These are phyloP conservation scores for Rhodotorula sp. DNA, from an alignment of 1,284 basidiomycete species.

Conservation along the genomic window DNA sequence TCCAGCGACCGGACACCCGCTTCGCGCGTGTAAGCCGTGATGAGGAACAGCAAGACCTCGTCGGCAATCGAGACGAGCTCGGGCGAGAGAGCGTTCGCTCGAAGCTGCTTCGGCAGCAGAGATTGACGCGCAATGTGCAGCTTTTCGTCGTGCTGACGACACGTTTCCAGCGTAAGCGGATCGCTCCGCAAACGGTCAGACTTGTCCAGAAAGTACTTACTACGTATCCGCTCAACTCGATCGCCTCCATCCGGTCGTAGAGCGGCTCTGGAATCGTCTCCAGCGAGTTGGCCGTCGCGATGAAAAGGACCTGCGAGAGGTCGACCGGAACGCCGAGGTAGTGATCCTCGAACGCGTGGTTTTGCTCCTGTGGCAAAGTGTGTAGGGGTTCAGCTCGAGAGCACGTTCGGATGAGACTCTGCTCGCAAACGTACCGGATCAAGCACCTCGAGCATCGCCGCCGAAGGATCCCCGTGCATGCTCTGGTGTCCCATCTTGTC, in stretches of 20 bases:
- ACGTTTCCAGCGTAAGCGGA: conserved; percentile 67
- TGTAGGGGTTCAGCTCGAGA: conserved; percentile 25
- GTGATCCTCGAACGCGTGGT: conserved; percentile 52
- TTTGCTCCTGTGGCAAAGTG: conserved; percentile 47
- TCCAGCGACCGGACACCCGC: conserved; percentile 91
- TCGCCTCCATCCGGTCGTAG: conserved; percentile 52
- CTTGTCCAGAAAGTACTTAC: conserved; percentile 3
- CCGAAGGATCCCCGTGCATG: conserved; percentile 52
- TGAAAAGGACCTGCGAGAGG: conserved; percentile 49
- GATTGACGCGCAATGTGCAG: conserved; percentile 54
- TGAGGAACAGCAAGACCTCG: conserved; percentile 66
- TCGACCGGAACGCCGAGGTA: conserved; percentile 47
- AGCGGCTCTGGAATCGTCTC: conserved; percentile 52
- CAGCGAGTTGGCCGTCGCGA: conserved; percentile 53
- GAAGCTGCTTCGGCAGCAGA: conserved; percentile 78
- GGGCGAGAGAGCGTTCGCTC: conserved; percentile 62
- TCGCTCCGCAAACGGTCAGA: conserved; percentile 10
- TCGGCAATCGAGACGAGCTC: conserved; percentile 63
- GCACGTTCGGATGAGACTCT: not conserved
- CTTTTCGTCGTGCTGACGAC: conserved; percentile 55
- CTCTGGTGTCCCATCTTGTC: conserved; percentile 51
- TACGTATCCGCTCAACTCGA: conserved; percentile 51
- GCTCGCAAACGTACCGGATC: conserved; percentile 8
- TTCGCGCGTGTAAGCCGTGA: conserved; percentile 76
- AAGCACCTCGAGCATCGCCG: conserved; percentile 52